phyloP scores from a whole-genome alignment of 169 alveolate species.

The Amoebophrya sp. region DNA sequence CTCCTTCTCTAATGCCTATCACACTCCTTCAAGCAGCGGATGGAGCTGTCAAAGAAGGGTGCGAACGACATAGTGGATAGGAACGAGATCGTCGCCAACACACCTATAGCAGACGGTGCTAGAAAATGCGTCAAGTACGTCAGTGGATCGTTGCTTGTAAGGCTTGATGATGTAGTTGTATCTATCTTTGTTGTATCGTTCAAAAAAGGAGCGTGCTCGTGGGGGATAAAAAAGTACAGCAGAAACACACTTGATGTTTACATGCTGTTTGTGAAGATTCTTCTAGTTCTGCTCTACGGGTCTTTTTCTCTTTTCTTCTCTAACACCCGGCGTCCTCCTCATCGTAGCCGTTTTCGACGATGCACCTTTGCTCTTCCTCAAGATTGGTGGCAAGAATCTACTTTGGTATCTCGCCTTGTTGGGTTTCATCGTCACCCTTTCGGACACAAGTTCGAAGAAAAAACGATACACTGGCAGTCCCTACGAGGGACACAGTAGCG shows the following conservation, averaged over 20 bases:
- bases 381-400: constrained; percentile 26
- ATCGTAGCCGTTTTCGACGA: constrained; percentile 35
- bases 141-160: neutral
- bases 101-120: neutral
- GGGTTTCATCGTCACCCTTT: constrained; percentile 35
- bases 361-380: constrained; percentile 31
- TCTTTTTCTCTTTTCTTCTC: neutral
- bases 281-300: neutral
- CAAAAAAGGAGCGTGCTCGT: too few species aligned
- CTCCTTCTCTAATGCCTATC: too few species aligned
- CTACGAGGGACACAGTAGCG: neutral
- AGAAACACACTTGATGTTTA: neutral
- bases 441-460: neutral
- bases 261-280: neutral
- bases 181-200: too few species aligned
- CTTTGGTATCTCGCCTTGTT: constrained; percentile 31
- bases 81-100: neutral
- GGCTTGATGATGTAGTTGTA: too few species aligned
- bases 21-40: neutral
- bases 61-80: neutral
- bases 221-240: too few species aligned
- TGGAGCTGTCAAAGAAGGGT: neutral
- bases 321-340: constrained; percentile 22
- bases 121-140: neutral
- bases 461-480: neutral